Base-by-base conservation (phyloP, 805 yeast genomes). In the Myxozyma melibiosi region DNA sequence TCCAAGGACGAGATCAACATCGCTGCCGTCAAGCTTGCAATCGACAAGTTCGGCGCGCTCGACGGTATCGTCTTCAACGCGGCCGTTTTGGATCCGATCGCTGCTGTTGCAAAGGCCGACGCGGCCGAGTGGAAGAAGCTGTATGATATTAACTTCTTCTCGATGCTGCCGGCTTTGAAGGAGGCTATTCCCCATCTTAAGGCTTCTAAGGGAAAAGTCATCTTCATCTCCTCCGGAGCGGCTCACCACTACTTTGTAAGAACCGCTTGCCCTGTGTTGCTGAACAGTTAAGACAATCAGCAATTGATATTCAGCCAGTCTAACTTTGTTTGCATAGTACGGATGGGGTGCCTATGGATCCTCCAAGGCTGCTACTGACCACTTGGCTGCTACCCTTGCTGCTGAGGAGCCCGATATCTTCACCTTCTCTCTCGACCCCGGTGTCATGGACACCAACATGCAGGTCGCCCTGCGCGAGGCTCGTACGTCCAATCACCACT, bases 321-420 rank as follows among this genome's bases (percentile, higher is more conserved):
- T 27, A 38, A 27, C 30, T 31, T 31, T 31, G 27, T 7, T 9
- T 14, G 11, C 9, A 20, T 66, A 75, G 76, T 65, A 77, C 61
- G 94, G 90, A 0, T 92, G 97, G 97, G 86, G 86, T 16, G 95
- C 96, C 4, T 92, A 92, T 67, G 96, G 97, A 0, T 75, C 91
- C 3, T 84, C 96, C 5, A 92, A 92, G 71, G 97, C 97, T 0
- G 96, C 97, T 0, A 69, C 92, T 49, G 90, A 92, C 70, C 90
- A 85, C 66, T 79, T 90, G 51, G 84, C 88, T 5, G 68, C 74
- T 45, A 82, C 88, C 13, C 70, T 92, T 14, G 85, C 88, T 0
- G 75, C 73, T 4, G 97, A 90, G 66, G 90, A 87, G 68, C 74
- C 77, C 1, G 77, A 74, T 0, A 73, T 90, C n/a, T 71, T 74